These are phyloP conservation scores for Leersia perrieri DNA, from an alignment of 176 grass and related monocot genomes.

Conservation along the genomic window DNA sequence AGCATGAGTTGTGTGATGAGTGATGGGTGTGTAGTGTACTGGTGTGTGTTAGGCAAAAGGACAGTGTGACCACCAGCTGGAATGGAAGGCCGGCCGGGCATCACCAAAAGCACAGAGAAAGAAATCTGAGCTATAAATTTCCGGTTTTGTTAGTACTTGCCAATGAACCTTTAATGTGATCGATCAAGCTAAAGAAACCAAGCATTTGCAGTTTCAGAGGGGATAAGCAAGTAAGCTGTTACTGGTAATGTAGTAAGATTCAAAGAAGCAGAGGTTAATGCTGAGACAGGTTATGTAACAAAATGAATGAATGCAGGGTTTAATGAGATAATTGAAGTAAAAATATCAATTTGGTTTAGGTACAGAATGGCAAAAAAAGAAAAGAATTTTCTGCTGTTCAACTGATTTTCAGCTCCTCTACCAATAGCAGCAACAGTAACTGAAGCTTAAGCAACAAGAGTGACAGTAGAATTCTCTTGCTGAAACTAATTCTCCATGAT, in stretches of 20 bases:
- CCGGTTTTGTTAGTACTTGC: neutral
- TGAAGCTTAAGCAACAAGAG: neutral
- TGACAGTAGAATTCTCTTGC: neutral
- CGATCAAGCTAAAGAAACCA: neutral
- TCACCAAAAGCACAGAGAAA: neutral
- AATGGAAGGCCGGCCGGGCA: constrained; percentile 30
- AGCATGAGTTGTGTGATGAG: neutral
- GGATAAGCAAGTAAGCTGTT: neutral
- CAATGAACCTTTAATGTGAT: neutral
- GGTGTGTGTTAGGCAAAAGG: neutral
- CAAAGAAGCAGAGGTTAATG: constrained; percentile 13
- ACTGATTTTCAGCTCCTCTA: constrained; percentile 21
- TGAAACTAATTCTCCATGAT: constrained; percentile 17
- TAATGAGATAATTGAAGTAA: neutral
- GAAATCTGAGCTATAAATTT: constrained; percentile 4
- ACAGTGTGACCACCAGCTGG: constrained; percentile 25
- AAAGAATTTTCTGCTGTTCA: constrained; percentile 7
- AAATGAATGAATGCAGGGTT: neutral
- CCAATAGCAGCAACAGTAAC: neutral
- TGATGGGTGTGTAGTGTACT: constrained; percentile 2
- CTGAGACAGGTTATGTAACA: neutral
- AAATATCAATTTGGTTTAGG: constrained; percentile 3
- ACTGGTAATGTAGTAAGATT: constrained; percentile 20
- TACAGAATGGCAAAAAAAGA: constrained; percentile 30
- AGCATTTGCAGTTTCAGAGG: neutral